Base-by-base conservation (phyloP, 495 filamentous ascomycete species). In the Aspergillus asperescens region DNA sequence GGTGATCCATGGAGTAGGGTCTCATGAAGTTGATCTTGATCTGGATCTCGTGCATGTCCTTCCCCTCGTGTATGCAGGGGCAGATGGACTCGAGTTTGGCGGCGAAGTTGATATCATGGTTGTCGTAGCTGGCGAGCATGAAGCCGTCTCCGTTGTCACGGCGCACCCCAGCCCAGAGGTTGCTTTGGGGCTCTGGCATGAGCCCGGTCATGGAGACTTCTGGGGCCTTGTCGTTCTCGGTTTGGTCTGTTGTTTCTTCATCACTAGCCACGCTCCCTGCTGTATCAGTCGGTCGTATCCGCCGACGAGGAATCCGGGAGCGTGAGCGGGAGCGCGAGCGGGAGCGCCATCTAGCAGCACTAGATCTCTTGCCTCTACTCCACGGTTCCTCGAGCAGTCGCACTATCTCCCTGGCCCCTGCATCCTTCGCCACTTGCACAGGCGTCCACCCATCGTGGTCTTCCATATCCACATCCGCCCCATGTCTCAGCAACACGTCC, bases 61-160 rank as follows among this genome's bases (percentile, higher is more conserved):
- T 25, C 5, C 47, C 34, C 8, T 50, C 47, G 18, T 39, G 47
- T 2, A 40, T 3, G 15, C 8, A 27, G 7, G 47, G 16, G 16
- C 25, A 16, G 13, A 50, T 28, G 12, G 47, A 50, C 34, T 50
- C 47, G 7, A 50, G 23, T 12, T 50, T 50, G 6, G 47, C 47
- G 47, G 39, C 47, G 18, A 37, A 50, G 22, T 27, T 39, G 22
- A 50, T 50, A 29, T 50, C 47, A 27, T 50, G 47, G 9, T 29
- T 20, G 32, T 50, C 34, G 34, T 50, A 50, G n/a, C 18, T 27
- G 22, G 47, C 47, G 7, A 50, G 20, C 5, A 13, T 50, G 24
- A 50, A 50, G 47, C 47, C 47, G n/a, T 50, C 47, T 1, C 47
- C 47, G 25, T 50, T 50, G 16, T 50, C 47, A 0, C 47, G 47